Percentiles rank a stretch among this genome's conserved stretches.
Conservation (phyloP, 2,329 filamentous ascomycete genomes). For the Ophiostoma novo-ulmi region DNA sequence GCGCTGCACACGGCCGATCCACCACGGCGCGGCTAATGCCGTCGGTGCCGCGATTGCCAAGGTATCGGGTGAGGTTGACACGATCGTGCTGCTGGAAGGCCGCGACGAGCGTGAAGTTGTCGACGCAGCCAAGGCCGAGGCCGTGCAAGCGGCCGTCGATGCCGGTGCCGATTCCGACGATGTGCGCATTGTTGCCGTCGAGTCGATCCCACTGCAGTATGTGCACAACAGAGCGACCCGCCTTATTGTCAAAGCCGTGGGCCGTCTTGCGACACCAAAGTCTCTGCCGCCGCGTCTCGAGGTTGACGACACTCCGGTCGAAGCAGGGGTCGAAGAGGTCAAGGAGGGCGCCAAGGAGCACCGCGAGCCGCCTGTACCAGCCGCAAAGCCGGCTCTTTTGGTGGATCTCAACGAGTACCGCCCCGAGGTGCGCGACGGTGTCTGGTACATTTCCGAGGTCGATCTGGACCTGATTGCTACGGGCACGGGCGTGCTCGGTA, state of each 20-base stretch:
- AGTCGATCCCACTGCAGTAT: constrained; percentile 4
- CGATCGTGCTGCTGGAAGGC: not conserved
- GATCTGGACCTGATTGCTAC: constrained; percentile 11
- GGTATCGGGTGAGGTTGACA: not conserved
- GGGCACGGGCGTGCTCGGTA: not conserved
- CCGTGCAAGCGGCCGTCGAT: not conserved
- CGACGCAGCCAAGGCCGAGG: constrained; percentile 4
- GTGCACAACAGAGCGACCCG: constrained; percentile 6
- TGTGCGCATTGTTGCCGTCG: constrained; percentile 7
- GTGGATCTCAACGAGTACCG: constrained; percentile 9
- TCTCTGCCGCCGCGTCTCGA: not conserved
- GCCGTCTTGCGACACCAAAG: not conserved
- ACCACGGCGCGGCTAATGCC: constrained; percentile 9
- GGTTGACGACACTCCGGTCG: not conserved
- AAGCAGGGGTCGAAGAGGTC: not conserved
- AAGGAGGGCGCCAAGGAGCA: not conserved
- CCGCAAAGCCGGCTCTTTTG: not conserved
- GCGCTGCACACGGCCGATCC: constrained; percentile 1
- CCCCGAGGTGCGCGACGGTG: not conserved
- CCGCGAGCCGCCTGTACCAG: constrained; percentile 1
- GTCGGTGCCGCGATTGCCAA: constrained; percentile 1
- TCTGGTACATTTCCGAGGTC: constrained; percentile 11
- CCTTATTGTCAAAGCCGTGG: not conserved
- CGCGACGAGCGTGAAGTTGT: not conserved
- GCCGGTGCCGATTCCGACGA: not conserved